These are phyloP conservation scores for Russula vinacea DNA, from an alignment of 768 basidiomycete genomes.

Conservation along the genomic window DNA sequence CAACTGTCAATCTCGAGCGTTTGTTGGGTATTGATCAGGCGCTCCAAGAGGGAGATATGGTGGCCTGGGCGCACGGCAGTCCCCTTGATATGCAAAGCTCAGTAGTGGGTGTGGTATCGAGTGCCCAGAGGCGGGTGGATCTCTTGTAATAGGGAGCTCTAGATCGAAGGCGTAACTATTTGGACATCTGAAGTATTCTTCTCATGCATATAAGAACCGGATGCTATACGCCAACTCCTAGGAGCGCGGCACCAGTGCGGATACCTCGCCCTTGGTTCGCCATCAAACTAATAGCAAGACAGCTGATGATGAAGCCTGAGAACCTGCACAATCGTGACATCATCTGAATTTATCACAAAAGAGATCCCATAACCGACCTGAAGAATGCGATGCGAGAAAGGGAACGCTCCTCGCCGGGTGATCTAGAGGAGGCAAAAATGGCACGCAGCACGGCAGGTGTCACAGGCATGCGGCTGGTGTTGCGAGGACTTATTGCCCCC, in stretches of 20 bases:
- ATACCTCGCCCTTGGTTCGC: conserved; percentile 70
- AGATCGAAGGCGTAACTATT: not conserved
- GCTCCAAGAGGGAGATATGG: conserved; percentile 33
- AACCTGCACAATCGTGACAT: conserved; percentile 48
- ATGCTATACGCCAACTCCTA: conserved; percentile 54
- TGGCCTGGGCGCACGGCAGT: conserved; percentile 38
- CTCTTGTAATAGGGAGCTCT: conserved; percentile 29
- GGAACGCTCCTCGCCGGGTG: conserved; percentile 75
- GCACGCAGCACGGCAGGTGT: conserved; percentile 78
- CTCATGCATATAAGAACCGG: not conserved
- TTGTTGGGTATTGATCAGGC: conserved; percentile 38
- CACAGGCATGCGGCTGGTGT: conserved; percentile 69
- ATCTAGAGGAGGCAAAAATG: conserved; percentile 83
- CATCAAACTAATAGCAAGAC: conserved; percentile 71
- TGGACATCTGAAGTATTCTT: not conserved
- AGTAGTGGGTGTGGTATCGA: conserved; percentile 38
- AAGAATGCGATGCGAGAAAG: conserved; percentile 86
- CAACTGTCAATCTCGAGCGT: conserved; percentile 44
- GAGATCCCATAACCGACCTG: conserved; percentile 45
- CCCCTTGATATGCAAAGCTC: conserved; percentile 38
- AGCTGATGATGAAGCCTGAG: conserved; percentile 78
- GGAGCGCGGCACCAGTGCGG: conserved; percentile 59
- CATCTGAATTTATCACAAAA: not conserved
- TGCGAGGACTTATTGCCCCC: conserved; percentile 41
- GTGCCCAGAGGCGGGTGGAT: conserved; percentile 34